phyloP scores from a whole-genome alignment of 805 yeast species.

The Saccharomycopsis malanga region DNA sequence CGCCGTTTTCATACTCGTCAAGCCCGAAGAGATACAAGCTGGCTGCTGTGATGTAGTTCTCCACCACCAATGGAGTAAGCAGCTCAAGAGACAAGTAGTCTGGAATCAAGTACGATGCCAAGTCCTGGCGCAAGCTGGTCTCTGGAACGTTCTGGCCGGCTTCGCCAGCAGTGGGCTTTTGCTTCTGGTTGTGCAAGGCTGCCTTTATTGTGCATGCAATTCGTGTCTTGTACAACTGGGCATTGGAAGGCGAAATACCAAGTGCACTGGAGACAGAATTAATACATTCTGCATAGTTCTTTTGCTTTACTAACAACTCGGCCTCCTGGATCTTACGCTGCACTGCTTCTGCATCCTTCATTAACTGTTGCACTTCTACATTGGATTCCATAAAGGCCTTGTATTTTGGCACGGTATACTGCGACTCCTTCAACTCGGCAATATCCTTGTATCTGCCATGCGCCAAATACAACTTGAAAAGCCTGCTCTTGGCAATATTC shows the following conservation, averaged over 20 bases:
- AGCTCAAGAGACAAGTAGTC: slow-evolving; percentile 16
- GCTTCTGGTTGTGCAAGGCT: slow-evolving; percentile 14
- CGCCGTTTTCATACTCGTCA: slow-evolving; percentile 44
- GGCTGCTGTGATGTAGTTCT: slow-evolving; percentile 24
- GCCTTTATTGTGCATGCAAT: slow-evolving; percentile 15
- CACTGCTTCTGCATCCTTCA: slow-evolving; percentile 22
- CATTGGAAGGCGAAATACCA: slow-evolving; percentile 10
- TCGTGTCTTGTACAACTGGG: slow-evolving; percentile 14
- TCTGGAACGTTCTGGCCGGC: not conserved
- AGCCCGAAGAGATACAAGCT: slow-evolving; percentile 44
- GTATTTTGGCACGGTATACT: not conserved
- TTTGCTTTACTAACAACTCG: not conserved
- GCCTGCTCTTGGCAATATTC: slow-evolving; percentile 42
- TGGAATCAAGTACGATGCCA: slow-evolving; percentile 13
- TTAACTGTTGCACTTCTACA: slow-evolving; percentile 19
- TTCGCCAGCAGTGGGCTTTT: slow-evolving; percentile 1
- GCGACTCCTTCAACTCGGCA: slow-evolving; percentile 5
- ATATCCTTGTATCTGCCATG: slow-evolving; percentile 43
- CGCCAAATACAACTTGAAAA: slow-evolving; percentile 43
- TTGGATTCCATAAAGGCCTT: slow-evolving; percentile 6
- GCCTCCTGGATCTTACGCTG: slow-evolving; percentile 4
- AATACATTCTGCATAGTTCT: slow-evolving; percentile 16
- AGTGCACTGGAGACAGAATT: slow-evolving; percentile 13
- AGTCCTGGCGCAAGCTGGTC: slow-evolving; percentile 4
- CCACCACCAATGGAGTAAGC: slow-evolving; percentile 14